A percentile compares a stretch with the other conserved stretches of the same genome.
Evolutionary conservation across 352 stramenopile species (phyloP).

Genomic region (Globisporangium canariense): DNA sequence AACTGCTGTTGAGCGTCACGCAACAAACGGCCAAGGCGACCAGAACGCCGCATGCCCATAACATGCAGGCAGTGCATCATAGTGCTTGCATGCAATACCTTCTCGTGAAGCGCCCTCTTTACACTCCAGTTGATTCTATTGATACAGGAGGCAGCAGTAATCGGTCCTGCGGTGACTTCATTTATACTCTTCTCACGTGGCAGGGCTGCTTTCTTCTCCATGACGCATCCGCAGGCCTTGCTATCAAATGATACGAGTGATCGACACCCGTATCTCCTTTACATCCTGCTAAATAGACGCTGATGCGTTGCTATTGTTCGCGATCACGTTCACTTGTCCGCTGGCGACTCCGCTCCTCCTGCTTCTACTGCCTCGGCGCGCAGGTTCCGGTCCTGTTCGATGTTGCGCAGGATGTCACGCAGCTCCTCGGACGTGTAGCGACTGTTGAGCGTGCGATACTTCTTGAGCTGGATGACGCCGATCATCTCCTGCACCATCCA

Average conservation of each 20-base stretch:
- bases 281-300: too few species aligned
- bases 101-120: background rate
- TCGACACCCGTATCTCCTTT: too few species aligned
- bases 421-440: constrained; percentile 88
- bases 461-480: constrained; percentile 97
- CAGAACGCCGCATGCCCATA: too few species aligned
- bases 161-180: background rate
- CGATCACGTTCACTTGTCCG: background rate
- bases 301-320: background rate
- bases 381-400: constrained; percentile 22
- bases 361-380: background rate
- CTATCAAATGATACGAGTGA: too few species aligned
- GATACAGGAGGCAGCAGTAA: background rate
- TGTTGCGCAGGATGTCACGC: constrained; percentile 30
- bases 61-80: background rate
- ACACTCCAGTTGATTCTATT: background rate
- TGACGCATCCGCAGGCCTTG: too few species aligned
- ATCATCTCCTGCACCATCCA: constrained; percentile 96
- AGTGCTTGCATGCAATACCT: background rate
- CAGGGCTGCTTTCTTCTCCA: too few species aligned
- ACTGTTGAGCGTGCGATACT: constrained; percentile 94
- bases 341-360: background rate
- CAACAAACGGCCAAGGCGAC: too few species aligned
- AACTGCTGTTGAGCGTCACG: too few species aligned
- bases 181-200: background rate